Evolutionary conservation across 1,139 yeast species (phyloP), one percentile per base, ranked within the genome.

Genomic region (Candida smagusa): DNA sequence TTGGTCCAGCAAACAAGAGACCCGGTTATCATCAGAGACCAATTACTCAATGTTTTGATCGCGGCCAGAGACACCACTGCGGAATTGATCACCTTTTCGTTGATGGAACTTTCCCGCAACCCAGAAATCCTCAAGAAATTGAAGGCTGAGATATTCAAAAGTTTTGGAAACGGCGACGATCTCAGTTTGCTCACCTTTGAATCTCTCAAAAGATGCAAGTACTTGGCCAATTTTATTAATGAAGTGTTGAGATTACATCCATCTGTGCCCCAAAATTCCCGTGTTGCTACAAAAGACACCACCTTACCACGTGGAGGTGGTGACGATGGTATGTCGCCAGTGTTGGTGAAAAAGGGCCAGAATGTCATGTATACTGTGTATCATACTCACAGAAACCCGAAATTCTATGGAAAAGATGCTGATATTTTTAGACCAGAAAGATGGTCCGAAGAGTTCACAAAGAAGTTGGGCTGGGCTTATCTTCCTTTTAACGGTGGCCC

Each of bases 241-340:
- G n/a, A n/a, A n/a, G n/a, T n/a, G n/a, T 66, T 77, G 42, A 63
- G 83, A 43, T 52, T 77, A 45, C 76, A 75, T 47, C 84, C 83
- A 9, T 63, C 75, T 5, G 82, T 78, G 21, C 82, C 83, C 16
- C 53, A 63, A 30, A 77, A 77, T n/a, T n/a, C n/a, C n/a, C n/a
- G n/a, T n/a, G n/a, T n/a, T n/a, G n/a, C n/a, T n/a, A 57, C 61
- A 7, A 63, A 56, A 37, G 70, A 69, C 44, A 75, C 81, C 4
- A 63, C 71, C 6, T 58, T 76, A 33, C 81, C 81, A 22, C 58
- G 59, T 28, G 81, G 81, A 12, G 81, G 80, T 21, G 81, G 81
- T 4, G 51, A 59, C 3, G 70, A 73, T 39, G 71, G 63, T 7
- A 36, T 43, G 9, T 40, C 58, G 12, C 81, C 81, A 7, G 45